These are phyloP conservation scores for Solanum pennellii DNA, from an alignment of 257 asterid genomes.

Conservation along the genomic window DNA sequence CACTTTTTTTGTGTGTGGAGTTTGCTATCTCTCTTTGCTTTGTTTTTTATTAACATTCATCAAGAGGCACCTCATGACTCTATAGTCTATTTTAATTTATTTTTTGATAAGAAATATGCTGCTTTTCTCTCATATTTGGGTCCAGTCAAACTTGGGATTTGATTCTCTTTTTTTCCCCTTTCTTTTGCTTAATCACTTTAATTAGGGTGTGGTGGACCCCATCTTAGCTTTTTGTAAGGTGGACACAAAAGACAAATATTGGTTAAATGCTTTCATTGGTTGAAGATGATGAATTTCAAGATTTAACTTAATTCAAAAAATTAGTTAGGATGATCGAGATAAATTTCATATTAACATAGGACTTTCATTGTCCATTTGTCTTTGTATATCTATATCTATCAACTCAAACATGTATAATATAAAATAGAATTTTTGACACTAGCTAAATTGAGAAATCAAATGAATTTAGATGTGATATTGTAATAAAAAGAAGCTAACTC, in stretches of 20 bases:
- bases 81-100: background rate
- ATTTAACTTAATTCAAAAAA: background rate
- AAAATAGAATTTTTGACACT: background rate
- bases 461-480: background rate
- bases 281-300: background rate
- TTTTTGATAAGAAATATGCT: conserved; percentile 1
- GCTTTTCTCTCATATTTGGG: conserved; percentile 19
- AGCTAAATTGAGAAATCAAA: background rate
- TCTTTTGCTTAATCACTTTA: background rate
- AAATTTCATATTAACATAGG: background rate
- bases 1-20: background rate
- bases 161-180: conserved; percentile 20
- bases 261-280: background rate
- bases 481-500: background rate
- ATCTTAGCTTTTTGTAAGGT: background rate
- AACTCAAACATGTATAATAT: background rate
- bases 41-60: background rate
- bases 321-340: too few relatives aligned
- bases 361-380: background rate
- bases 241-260: background rate
- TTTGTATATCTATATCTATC: background rate
- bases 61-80: background rate
- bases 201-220: background rate
- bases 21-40: background rate
- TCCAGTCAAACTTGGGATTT: conserved; percentile 79